Base-by-base conservation (phyloP, 495 filamentous ascomycete species). In the Penicillium riverlandense region DNA sequence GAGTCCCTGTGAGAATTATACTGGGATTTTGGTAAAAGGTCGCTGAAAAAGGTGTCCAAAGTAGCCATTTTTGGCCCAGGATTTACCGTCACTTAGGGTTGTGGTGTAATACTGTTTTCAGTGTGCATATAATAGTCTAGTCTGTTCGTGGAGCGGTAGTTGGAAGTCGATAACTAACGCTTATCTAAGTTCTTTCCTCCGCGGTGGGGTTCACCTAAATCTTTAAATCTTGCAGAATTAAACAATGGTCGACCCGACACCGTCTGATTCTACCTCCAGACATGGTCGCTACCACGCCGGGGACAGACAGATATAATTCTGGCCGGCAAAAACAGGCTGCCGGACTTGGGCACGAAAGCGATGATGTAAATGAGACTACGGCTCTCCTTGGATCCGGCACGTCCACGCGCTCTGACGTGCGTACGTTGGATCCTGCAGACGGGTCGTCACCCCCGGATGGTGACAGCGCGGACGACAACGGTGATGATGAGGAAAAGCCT, bases 401-500 rank as follows among this genome's bases (percentile, higher is more conserved):
- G 27, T 29, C 22, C 8, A 43, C 15, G 6, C 13, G 40, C 35
- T 37, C 6, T 6, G 40, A 43, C 28, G 39, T 12, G 27, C 34
- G 22, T 13, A 16, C 27, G 7, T 29, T 40, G 8, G 44, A 40
- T 29, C 38, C 36, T 8, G 31, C 15, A 2, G 38, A 44, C n/a
- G 43, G 39, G 3, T 43, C 48, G 9, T 22, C 54, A 14, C 8
- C 22, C 7, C 4, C 37, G 11, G 30, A 30, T 7, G 13, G 28
- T 1, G 38, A 41, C 16, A 37, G 12, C 8, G 27, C 11, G 22
- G 22, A 22, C 4, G 22, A 22, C 4, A 36, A 35, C 2, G 29
- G 32, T 9, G 39, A 40, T 13, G 35, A 49, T 27, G 53, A 59
- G 1, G 49, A 52, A 38, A 63, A 56, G 15, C 74, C 80, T 8